These are phyloP conservation scores for Vitis hybrid DNA, from an alignment of 177 flowering plant species.

Conservation along the genomic window DNA sequence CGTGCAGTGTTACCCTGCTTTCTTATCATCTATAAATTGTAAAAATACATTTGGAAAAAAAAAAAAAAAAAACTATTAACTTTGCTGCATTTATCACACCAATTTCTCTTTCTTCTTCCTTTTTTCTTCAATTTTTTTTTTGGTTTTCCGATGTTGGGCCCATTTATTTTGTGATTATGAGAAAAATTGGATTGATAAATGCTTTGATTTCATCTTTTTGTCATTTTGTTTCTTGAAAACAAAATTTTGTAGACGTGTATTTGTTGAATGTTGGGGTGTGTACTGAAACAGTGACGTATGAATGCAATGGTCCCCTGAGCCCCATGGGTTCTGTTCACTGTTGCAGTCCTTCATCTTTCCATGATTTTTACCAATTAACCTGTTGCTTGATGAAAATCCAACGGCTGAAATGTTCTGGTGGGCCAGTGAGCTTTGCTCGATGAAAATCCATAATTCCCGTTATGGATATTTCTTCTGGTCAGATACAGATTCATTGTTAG, in stretches of 20 bases:
- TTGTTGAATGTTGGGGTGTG: not conserved
- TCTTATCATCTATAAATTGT: slow-evolving; percentile 80
- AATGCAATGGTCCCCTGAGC: too few species aligned
- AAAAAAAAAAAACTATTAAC: slow-evolving; percentile 3
- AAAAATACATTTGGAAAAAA: slow-evolving; percentile 20
- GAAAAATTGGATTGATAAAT: slow-evolving; percentile 36
- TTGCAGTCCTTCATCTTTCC: too few species aligned
- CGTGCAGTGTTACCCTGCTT: slow-evolving; percentile 95
- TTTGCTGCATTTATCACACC: slow-evolving; percentile 33
- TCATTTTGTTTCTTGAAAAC: not conserved
- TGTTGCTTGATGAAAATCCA: too few species aligned
- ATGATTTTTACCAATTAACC: too few species aligned
- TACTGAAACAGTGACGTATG: too few species aligned
- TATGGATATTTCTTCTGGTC: too few species aligned
- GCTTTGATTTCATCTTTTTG: slow-evolving; percentile 11
- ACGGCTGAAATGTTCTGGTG: too few species aligned
- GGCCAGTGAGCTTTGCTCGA: too few species aligned
- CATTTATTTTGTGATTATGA: slow-evolving; percentile 9
- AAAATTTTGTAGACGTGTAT: not conserved
- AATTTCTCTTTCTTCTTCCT: too few species aligned
- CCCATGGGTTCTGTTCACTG: too few species aligned
- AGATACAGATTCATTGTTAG: too few species aligned
- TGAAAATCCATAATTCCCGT: too few species aligned
- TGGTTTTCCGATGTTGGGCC: slow-evolving; percentile 3
- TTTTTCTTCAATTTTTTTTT: slow-evolving; percentile 20